Base-by-base conservation (phyloP, 306 rosid genomes). In the Vigna trinervia region DNA sequence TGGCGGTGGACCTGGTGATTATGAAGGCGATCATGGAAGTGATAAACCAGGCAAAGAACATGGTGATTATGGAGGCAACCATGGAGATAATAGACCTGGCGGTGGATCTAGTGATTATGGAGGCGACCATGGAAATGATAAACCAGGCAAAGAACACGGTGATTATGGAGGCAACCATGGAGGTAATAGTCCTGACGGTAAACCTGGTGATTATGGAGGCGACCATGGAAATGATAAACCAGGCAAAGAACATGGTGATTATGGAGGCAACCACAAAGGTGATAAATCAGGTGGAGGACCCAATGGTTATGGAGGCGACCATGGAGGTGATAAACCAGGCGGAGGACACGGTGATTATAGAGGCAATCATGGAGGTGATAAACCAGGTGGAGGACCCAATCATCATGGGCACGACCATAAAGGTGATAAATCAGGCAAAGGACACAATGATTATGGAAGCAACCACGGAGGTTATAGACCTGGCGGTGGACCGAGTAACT, bases 171-270 rank as follows among this genome's bases (percentile, higher is more conserved):
- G 19, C 10, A 12, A 23, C 4, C 59, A 23, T 1, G 26, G 66
- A 8, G 15, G 5, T 54, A 5, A 11, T 8, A 0, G 0, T 5
- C 30, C 28, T 0, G 32, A 4, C 32, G 6, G 6, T 1, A 9
- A 36, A 1, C 59, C 12, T 1, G 36, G 36, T 23, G 36, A 6
- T 12, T 10, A 26, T 5, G 63, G 17, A 11, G 63, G 63, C n/a
- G 8, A 36, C 6, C 30, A 12, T 1, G 30, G 30, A 2, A 14
- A 14, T 19, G 30, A 28, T 7, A 4, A 0, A 2, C 59, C 38
- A 0, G 10, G 3, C 0, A 0, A 0, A 1, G 32, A 14, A 3
- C 45, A 3, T 2, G 0, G 2, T 39, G 3, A 8, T 39, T 14
- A 13, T 14, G 53, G 53, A 13, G 12, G 14, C 4, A 2, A 5